Evolutionary conservation across 2,329 filamentous ascomycete genomes (phyloP), one percentile per base, ranked within the genome.

Genomic region (Fusarium xylarioides): DNA sequence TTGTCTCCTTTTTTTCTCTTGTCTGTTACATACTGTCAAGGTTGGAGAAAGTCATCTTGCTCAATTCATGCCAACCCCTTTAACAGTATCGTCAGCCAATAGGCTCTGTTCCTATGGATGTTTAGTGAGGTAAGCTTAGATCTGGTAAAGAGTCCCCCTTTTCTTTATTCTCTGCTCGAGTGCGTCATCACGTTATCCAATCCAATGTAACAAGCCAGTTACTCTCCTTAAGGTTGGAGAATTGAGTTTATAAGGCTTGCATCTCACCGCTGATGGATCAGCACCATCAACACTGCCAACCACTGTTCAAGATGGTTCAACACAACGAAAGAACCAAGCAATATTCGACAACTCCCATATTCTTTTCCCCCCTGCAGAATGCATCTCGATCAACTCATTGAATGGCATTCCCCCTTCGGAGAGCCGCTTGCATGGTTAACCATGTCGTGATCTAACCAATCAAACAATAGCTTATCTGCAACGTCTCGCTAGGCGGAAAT

Each of bases 371-470:
- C 70, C 69, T 65, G 69, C 34, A 73, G 55, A 66, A 53, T 43
- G 44, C 55, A 70, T 72, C 57, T 71, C 54, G 66, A 63, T 63
- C 63, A 68, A 54, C 34, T 21, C 44, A 62, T 67, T 70, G 68
- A 68, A 71, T 54, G 55, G 40, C 37, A 56, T 42, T 70, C 67
- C 35, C 18, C 55, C 50, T 54, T 43, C 66, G 47, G 37, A 32
- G 47, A 70, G 62, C 56, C 52, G 62, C 70, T 70, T 73, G 69
- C 70, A 73, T 63, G 64, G 70, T 30, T 34, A 44, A 32, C 56
- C 49, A 56, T 56, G 46, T n/a, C 11, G 23, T n/a, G 11, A 23
- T 16, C 35, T 47, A 26, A 2, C 70, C 70, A 73, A 73, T 73
- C 28, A 58, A 26, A 52, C 26, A 50, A 40, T 46, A 47, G 59